phyloP scores from a whole-genome alignment of 2,329 filamentous ascomycete species.

The Xylariaceae sp. region DNA sequence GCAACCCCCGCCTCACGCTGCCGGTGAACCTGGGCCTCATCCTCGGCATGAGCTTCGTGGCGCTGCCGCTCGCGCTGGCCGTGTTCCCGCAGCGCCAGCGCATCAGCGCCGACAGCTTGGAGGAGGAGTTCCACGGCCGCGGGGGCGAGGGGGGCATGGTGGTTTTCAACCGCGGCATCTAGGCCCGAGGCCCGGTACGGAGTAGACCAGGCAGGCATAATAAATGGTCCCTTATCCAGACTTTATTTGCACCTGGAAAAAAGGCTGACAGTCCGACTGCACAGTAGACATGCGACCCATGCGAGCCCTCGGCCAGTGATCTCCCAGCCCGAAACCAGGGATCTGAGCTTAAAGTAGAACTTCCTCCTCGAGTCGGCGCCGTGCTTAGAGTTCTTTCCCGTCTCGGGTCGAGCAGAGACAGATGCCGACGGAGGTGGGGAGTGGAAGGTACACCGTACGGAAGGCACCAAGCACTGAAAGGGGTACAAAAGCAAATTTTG shows the following conservation, averaged over 20 bases:
- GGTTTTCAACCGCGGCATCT: conserved; percentile 96
- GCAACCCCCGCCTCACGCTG: conserved; percentile 65
- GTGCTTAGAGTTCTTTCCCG: no score
- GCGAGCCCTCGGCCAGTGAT: not conserved
- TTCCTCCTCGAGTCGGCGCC: no score
- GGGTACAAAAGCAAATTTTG: no score
- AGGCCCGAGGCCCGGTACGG: conserved; percentile 10
- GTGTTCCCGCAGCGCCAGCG: conserved; percentile 89
- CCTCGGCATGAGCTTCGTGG: conserved; percentile 76
- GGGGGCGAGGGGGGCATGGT: conserved; percentile 76
- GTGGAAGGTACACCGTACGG: no score
- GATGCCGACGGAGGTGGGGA: no score
- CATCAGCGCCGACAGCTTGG: conserved; percentile 66
- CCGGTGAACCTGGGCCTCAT: conserved; percentile 86
- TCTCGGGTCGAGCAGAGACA: no score
- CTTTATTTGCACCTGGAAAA: not conserved
- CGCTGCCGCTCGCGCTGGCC: conserved; percentile 79
- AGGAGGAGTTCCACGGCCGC: conserved; percentile 76
- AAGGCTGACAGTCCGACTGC: no score
- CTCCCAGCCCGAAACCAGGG: not conserved
- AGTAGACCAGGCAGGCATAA: not conserved
- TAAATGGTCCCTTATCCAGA: not conserved
- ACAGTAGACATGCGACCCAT: not conserved
- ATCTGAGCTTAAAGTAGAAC: no score
- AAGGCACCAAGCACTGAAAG: no score